Evolutionary conservation across 176 grass and related monocot genomes (phyloP), one percentile per base, ranked within the genome.

Genomic region (Alloteropsis semialata): DNA sequence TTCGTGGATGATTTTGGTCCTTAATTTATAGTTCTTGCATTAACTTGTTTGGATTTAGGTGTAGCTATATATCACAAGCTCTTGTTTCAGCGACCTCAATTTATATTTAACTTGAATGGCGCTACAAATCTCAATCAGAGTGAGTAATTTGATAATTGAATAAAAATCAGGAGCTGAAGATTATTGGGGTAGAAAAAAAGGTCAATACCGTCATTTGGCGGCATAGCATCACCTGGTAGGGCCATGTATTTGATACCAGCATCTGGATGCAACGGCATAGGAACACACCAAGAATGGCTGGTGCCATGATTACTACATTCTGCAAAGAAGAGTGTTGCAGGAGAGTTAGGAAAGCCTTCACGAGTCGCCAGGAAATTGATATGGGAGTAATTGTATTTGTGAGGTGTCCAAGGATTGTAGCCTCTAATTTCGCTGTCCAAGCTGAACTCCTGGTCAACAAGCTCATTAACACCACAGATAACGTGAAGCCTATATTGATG

Each of bases 391-490:
- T 71, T 38, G 39, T 59, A 71, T 59, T 41, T 68, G 48, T 4
- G 8, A 19, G 29, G 30, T 18, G 33, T 68, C 30, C 33, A 80
- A 41, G 48, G 78, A 38, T 55, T 39, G 24, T 68, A 80, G 30
- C 16, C 30, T 80, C 0, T 15, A 25, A 54, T 29, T 34, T 79
- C 8, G 4, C 0, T 17, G 30, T 69, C 63, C n/a, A 11, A 27
- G 22, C 62, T 55, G 22, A 37, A 50, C 32, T 68, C 63, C 3
- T 3, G 3, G 6, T 39, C 51, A 71, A 58, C 79, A 2, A 82
- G 28, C 65, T 82, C 79, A 82, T 82, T 82, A 19, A 82, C 79
- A 17, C 66, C 79, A 59, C 53, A 46, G 18, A 81, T 81, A 22
- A 69, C 6, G 44, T 81, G 79, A 14, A 65, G 16, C 2, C 0